These are phyloP conservation scores for Begonia fuchsioides DNA, from an alignment of 306 rosid genomes.

Conservation along the genomic window DNA sequence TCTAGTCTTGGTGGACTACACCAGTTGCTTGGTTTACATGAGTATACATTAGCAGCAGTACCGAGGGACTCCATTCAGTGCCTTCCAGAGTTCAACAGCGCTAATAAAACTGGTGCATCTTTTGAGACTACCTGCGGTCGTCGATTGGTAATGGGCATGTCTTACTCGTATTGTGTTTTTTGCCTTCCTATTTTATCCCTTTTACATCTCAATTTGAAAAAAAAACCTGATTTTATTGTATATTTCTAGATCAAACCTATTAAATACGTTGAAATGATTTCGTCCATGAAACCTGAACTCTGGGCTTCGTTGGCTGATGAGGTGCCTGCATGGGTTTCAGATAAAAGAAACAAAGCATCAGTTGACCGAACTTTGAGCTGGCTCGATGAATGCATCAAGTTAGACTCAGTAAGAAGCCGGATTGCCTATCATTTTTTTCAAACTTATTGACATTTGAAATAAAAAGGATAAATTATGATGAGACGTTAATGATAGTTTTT, in stretches of 20 bases:
- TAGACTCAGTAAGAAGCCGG: conserved; percentile 30
- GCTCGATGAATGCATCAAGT: conserved; percentile 79
- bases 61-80: conserved; percentile 58
- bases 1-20: conserved; percentile 75
- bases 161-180: conserved; percentile 3
- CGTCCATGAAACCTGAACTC: conserved; percentile 53
- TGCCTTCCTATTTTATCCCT: neutral
- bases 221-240: neutral
- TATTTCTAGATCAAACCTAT: conserved; percentile 60
- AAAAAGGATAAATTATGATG: too few relatives aligned
- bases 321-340: conserved; percentile 79
- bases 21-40: conserved; percentile 40
- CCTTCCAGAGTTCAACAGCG: conserved; percentile 50
- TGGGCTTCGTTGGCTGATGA: conserved; percentile 94
- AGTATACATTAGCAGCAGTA: conserved; percentile 52
- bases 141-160: conserved; percentile 35
- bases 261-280: conserved; percentile 62
- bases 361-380: conserved; percentile 85
- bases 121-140: conserved; percentile 89
- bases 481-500: too few relatives aligned
- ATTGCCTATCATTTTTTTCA: too few relatives aligned
- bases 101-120: conserved; percentile 55
- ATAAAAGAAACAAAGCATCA: conserved; percentile 66
- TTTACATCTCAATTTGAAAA: conserved; percentile 1
- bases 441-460: too few relatives aligned